phyloP scores from a whole-genome alignment of 768 basidiomycete species.

The Mycena rebaudengoi region DNA sequence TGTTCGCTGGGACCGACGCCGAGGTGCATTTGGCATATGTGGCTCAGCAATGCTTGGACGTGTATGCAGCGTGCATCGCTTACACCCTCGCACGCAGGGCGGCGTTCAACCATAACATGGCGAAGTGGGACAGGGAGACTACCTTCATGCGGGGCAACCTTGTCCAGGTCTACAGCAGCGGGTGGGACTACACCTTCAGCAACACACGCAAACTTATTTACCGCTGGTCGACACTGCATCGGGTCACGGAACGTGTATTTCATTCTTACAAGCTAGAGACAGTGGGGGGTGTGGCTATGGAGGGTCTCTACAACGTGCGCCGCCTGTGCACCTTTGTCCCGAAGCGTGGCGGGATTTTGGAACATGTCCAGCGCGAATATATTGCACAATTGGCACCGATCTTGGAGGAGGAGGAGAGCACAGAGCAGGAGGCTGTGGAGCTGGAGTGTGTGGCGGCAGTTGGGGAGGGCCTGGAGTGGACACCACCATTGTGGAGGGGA shows the following conservation, averaged over 20 bases:
- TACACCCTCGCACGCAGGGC: too few species aligned
- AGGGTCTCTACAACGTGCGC: not conserved
- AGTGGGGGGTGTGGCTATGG: not conserved
- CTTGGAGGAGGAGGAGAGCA: not conserved
- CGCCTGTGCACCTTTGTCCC: constrained; percentile 8
- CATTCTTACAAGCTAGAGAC: constrained; percentile 28
- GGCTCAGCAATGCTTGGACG: too few species aligned
- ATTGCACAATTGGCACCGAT: not conserved
- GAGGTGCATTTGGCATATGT: too few species aligned
- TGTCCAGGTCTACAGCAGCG: constrained; percentile 35
- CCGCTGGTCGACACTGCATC: constrained; percentile 38
- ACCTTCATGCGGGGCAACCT: constrained; percentile 35
- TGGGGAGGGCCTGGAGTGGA: not conserved
- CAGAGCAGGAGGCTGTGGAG: not conserved
- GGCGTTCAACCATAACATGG: too few species aligned
- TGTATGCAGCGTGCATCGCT: too few species aligned
- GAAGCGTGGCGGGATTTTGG: constrained; percentile 2
- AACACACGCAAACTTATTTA: constrained; percentile 37
- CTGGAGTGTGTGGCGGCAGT: not conserved
- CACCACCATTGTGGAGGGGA: not conserved
- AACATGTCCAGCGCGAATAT: not conserved
- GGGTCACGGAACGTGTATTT: not conserved
- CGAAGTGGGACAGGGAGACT: constrained; percentile 28
- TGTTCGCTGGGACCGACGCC: too few species aligned
- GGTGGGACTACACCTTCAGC: constrained; percentile 36